Evolutionary conservation across 306 rosid species (phyloP).

Genomic region (Medicago arabica): DNA sequence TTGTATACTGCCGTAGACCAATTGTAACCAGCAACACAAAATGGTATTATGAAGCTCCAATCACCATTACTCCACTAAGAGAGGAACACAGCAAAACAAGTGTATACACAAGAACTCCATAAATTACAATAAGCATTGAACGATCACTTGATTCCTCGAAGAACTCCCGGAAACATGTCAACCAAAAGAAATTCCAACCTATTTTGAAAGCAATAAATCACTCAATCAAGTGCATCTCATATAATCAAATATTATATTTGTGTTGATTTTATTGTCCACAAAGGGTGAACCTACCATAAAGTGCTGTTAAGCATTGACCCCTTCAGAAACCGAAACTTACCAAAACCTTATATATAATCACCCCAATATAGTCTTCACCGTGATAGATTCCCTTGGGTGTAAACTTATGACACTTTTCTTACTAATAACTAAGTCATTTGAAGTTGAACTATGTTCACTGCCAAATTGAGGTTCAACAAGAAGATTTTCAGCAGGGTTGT

Average conservation of each 20-base stretch:
- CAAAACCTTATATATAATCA: conserved; percentile 40
- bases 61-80: conserved; percentile 69
- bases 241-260: conserved; percentile 46
- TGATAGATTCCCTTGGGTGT: conserved; percentile 31
- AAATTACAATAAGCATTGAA: conserved; percentile 57
- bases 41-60: conserved; percentile 71
- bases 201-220: conserved; percentile 81
- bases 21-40: conserved; percentile 78
- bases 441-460: conserved; percentile 20
- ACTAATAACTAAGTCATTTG: conserved; percentile 23
- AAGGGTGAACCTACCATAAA: conserved; percentile 78
- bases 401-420: conserved; percentile 23
- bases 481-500: conserved; percentile 19
- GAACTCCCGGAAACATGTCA: conserved; percentile 69
- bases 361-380: conserved; percentile 41
- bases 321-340: conserved; percentile 62
- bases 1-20: conserved; percentile 74
- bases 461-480: background rate
- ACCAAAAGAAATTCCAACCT: conserved; percentile 80
- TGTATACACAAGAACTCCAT: conserved; percentile 61
- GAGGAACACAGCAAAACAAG: conserved; percentile 72
- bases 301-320: conserved; percentile 48
- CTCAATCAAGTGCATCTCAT: conserved; percentile 75
- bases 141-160: conserved; percentile 75
- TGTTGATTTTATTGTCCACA: conserved; percentile 51